Conservation (phyloP, 164 flowering plant genomes). For the Brasenia schreberi region DNA sequence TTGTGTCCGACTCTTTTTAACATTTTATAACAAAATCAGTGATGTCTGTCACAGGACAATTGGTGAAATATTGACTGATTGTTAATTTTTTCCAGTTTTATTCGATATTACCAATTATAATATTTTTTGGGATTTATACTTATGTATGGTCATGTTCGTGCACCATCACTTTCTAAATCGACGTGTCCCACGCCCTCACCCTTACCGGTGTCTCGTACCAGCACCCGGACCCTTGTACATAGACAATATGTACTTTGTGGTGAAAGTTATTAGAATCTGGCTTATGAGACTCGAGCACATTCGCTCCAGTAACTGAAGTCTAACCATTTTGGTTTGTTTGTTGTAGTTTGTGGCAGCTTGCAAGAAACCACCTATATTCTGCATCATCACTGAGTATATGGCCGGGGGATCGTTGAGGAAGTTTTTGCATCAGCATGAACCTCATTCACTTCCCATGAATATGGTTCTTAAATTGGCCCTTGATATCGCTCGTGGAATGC, state of each 20-base stretch:
- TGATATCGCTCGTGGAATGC: conserved; percentile 88
- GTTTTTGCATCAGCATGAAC: conserved; percentile 82
- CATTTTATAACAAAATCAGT: too few relatives aligned
- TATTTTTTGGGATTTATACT: too few relatives aligned
- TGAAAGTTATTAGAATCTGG: too few relatives aligned
- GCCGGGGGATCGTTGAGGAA: conserved; percentile 78
- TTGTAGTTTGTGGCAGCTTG: conserved; percentile 92
- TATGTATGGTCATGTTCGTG: too few relatives aligned
- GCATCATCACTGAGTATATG: conserved; percentile 87
- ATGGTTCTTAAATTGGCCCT: conserved; percentile 65
- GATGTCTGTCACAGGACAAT: too few relatives aligned
- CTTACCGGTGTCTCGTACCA: conserved; percentile 3
- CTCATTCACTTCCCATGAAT: conserved; percentile 63
- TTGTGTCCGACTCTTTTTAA: too few relatives aligned
- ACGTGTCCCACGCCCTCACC: background rate
- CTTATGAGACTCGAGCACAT: too few relatives aligned
- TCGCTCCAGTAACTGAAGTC: background rate
- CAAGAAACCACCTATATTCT: conserved; percentile 92
- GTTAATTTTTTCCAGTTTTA: too few relatives aligned
- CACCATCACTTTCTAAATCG: too few relatives aligned
- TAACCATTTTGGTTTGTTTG: background rate
- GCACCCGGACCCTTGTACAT: background rate
- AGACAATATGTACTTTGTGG: background rate
- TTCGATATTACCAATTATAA: too few relatives aligned
- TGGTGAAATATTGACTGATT: too few relatives aligned